phyloP scores from a whole-genome alignment of 176 grass and related monocot species.

The Dactylis glomerata region DNA sequence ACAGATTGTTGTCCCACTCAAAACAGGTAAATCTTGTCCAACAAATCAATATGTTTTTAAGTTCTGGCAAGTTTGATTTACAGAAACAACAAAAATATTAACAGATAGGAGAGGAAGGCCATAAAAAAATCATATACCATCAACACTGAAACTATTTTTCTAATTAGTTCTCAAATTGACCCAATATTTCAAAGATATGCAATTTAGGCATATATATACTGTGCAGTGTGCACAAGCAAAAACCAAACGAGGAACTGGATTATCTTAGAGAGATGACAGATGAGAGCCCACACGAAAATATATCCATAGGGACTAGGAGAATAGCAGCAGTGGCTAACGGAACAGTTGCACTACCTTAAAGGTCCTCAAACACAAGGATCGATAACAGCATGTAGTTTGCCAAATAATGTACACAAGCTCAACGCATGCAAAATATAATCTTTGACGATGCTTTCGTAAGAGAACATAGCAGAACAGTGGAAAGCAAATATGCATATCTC shows the following conservation, averaged over 20 bases:
- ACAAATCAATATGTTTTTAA: background rate
- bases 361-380: constrained; percentile 22
- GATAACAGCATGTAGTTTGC: background rate
- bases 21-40: constrained; percentile 4
- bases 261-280: constrained; percentile 17
- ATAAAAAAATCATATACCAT: background rate
- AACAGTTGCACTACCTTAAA: background rate
- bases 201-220: background rate
- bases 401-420: constrained; percentile 1
- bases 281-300: background rate
- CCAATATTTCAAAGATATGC: background rate
- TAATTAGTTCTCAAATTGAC: background rate
- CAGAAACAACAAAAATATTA: background rate
- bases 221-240: no score
- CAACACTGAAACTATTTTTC: background rate
- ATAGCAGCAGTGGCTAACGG: background rate
- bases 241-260: no score
- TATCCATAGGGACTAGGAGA: background rate
- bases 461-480: constrained; percentile 14
- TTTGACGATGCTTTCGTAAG: background rate
- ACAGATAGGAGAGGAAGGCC: constrained; percentile 10
- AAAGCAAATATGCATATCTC: background rate
- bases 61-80: background rate
- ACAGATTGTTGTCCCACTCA: constrained; percentile 3
- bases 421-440: constrained; percentile 4